Conservation (phyloP, 192 early-diverging fungal genomes). For the Entomortierella lignicola region DNA sequence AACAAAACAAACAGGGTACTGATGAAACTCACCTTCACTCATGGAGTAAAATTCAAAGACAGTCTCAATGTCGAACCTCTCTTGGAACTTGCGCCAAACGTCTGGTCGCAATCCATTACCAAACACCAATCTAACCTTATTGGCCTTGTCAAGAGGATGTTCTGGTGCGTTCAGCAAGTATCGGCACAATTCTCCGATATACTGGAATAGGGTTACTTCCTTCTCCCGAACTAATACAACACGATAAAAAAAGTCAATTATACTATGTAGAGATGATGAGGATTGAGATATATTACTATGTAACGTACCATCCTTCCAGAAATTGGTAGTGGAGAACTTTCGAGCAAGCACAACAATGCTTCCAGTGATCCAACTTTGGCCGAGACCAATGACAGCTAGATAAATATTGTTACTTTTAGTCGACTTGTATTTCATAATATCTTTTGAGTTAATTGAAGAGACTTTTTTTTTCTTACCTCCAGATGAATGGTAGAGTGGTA, state of each 20-base stretch:
- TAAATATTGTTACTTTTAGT: no score
- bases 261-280: no score
- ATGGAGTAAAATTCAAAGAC: slow-evolving; percentile 77
- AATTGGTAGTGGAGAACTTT: slow-evolving; percentile 65
- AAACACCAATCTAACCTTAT: slow-evolving; percentile 65
- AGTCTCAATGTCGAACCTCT: slow-evolving; percentile 67
- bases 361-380: slow-evolving; percentile 46
- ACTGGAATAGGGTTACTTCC: slow-evolving; percentile 47
- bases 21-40: slow-evolving; percentile 67
- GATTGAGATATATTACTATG: no score
- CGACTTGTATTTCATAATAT: no score
- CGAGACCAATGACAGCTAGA: slow-evolving; percentile 44
- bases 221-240: slow-evolving; percentile 8
- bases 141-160: slow-evolving; percentile 60
- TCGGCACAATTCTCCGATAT: slow-evolving; percentile 78
- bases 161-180: slow-evolving; percentile 68
- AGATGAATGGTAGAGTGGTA: slow-evolving; percentile 72
- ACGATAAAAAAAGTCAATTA: no score
- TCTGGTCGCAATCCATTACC: slow-evolving; percentile 81
- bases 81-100: slow-evolving; percentile 71
- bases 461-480: slow-evolving; percentile 54
- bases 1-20: no score
- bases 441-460: not conserved
- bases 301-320: slow-evolving; percentile 60
- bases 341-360: slow-evolving; percentile 61